Percentiles rank a stretch among this genome's conserved stretches.
Evolutionary conservation across 73 alveolate genomes (phyloP).

Genomic region (Tetrahymena borealis): DNA sequence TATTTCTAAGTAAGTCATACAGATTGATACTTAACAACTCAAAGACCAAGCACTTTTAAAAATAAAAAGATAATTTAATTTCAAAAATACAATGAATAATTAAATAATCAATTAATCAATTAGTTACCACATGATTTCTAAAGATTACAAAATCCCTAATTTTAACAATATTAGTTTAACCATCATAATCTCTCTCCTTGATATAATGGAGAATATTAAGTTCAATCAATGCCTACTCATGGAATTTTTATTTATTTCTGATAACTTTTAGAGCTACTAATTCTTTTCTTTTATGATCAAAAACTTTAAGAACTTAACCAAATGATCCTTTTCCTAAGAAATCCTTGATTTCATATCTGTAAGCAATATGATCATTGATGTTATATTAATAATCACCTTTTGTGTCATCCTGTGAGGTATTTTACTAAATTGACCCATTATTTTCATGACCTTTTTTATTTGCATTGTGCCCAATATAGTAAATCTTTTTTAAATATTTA

Average conservation of each 20-base stretch:
- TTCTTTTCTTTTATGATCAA: constrained; percentile 84
- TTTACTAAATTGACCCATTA: too few relatives aligned
- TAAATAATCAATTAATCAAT: background rate
- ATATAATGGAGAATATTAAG: constrained; percentile 62
- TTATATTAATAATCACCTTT: constrained; percentile 81
- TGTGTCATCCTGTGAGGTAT: too few relatives aligned
- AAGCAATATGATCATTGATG: constrained; percentile 79
- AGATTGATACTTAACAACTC: constrained; percentile 68
- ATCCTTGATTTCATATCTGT: constrained; percentile 80
- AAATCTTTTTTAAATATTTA: background rate
- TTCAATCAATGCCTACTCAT: constrained; percentile 85
- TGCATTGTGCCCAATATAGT: constrained; percentile 10
- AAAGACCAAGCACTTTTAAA: constrained; percentile 51
- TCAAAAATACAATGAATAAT: background rate
- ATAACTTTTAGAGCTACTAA: constrained; percentile 83
- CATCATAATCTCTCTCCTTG: constrained; percentile 46
- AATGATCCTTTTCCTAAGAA: constrained; percentile 91
- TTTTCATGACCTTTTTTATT: constrained; percentile 18
- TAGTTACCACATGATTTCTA: constrained; percentile 39
- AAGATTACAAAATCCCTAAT: constrained; percentile 46
- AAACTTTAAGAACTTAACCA: constrained; percentile 91
- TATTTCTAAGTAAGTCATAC: constrained; percentile 60
- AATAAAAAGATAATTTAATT: background rate
- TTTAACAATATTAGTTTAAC: constrained; percentile 40
- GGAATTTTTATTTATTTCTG: constrained; percentile 79